These are phyloP conservation scores for Pilobolus umbonatus DNA, from an alignment of 192 early-diverging fungal genomes.

Conservation along the genomic window DNA sequence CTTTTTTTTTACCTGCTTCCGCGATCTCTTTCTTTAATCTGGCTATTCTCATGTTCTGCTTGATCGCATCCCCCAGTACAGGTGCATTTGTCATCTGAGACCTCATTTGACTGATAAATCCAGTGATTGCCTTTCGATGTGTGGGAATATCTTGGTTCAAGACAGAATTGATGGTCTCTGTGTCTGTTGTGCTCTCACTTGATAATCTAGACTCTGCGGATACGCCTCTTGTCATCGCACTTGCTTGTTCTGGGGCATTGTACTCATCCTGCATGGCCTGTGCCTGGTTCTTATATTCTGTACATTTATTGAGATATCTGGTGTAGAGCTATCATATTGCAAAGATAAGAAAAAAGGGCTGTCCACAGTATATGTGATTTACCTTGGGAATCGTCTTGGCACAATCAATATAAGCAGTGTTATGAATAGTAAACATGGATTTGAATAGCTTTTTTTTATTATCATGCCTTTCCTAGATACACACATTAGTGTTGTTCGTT, in stretches of 20 bases:
- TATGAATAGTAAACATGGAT: too few species aligned
- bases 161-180: too few species aligned
- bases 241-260: neutral
- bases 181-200: conserved; percentile 7
- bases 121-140: too few species aligned
- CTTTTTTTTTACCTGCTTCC: conserved; percentile 21
- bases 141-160: too few species aligned
- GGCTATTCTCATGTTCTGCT: conserved; percentile 20
- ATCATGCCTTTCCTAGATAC: too few species aligned
- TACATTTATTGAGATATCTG: conserved; percentile 12
- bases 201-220: conserved; percentile 12
- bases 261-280: neutral
- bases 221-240: neutral
- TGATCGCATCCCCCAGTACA: conserved; percentile 19
- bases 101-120: conserved; percentile 26
- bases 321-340: conserved; percentile 1
- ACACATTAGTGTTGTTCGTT: conserved; percentile 1
- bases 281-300: neutral
- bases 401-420: too few species aligned
- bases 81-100: conserved; percentile 14
- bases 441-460: too few species aligned
- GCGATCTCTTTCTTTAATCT: conserved; percentile 29
- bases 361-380: too few species aligned
- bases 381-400: too few species aligned
- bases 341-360: neutral